These are phyloP conservation scores for Lunularia cruciata DNA, from an alignment of 225 moss, liverwort and hornwort species.

Conservation along the genomic window DNA sequence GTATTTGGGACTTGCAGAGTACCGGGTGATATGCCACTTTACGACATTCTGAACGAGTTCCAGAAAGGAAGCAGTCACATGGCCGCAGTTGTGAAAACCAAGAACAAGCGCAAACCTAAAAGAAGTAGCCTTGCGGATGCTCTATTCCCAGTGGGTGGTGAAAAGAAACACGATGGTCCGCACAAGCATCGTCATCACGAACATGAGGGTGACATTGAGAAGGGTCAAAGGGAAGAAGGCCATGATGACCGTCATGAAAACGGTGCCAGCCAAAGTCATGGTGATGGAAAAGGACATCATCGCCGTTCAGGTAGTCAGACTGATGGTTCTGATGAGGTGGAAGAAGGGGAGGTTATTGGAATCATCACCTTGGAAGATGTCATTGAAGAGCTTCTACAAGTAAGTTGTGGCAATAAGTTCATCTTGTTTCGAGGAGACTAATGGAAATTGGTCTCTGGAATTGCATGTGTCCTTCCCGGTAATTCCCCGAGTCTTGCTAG, in stretches of 20 bases:
- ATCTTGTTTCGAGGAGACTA: too few relatives aligned
- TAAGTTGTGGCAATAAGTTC: conserved; percentile 36
- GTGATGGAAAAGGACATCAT: conserved; percentile 10
- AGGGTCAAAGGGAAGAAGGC: conserved; percentile 26
- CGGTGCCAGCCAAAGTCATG: background rate
- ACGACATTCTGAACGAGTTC: conserved; percentile 92
- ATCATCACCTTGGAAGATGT: conserved; percentile 96
- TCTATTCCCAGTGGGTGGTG: conserved; percentile 32
- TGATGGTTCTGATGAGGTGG: conserved; percentile 40
- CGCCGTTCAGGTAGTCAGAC: conserved; percentile 11
- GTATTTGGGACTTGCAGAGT: conserved; percentile 50
- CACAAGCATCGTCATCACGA: background rate
- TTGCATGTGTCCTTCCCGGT: background rate
- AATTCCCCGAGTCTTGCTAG: background rate
- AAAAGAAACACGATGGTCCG: conserved; percentile 9
- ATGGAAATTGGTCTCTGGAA: background rate
- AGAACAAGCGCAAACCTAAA: conserved; percentile 41
- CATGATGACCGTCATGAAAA: background rate
- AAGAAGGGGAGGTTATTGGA: conserved; percentile 87
- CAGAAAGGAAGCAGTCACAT: conserved; percentile 97
- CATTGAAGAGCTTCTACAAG: conserved; percentile 87
- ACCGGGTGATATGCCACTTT: conserved; percentile 68
- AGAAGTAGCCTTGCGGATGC: conserved; percentile 43
- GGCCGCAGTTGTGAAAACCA: conserved; percentile 81
- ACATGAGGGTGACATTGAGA: conserved; percentile 35